Evolutionary conservation across 495 filamentous ascomycete species (phyloP), one percentile per base, ranked within the genome.

Genomic region (Xylaria flabelliformis): DNA sequence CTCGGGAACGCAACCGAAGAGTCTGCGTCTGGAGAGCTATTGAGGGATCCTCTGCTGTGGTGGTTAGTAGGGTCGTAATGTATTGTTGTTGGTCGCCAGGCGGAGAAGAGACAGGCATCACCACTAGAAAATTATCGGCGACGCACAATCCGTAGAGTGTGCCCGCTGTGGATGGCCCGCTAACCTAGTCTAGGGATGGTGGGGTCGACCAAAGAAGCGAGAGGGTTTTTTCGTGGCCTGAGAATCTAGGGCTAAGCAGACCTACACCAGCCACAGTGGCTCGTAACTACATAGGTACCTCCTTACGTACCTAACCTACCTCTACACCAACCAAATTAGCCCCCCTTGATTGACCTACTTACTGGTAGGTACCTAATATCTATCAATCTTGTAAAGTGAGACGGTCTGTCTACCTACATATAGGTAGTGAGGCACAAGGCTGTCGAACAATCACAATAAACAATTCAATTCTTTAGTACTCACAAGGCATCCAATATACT

Each of bases 241-340:
- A 75, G 73, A 78, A 71, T 62, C 75, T 79, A 80, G 78, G 82
- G 84, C 82, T 83, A 80, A 79, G 80, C 81, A 82, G 75, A 85
- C 84, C 84, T 85, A 85, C 36, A 50, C 44, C 21, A 71, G 69
- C 69, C 69, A 71, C 69, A 39, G 69, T 71, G 69, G 69, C 69
- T 62, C 62, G 29, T 1, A 26, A 34, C 17, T 50, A 56, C 51
- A 13, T 2, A n/a, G n/a, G n/a, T 19, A 50, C 15, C 41, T n/a
- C 48, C n/a, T 4, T 19, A 24, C 3, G 7, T 53, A n/a, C 48
- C 9, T 6, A 3, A 36, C 2, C 2, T 53, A 53, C 39, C n/a
- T n/a, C n/a, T n/a, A n/a, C n/a, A n/a, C n/a, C n/a, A n/a, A n/a
- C n/a, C n/a, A n/a, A n/a, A n/a, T n/a, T n/a, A n/a, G n/a, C n/a